Evolutionary conservation across 2,329 filamentous ascomycete genomes (phyloP).

Genomic region (Botrytis pseudocinerea): DNA sequence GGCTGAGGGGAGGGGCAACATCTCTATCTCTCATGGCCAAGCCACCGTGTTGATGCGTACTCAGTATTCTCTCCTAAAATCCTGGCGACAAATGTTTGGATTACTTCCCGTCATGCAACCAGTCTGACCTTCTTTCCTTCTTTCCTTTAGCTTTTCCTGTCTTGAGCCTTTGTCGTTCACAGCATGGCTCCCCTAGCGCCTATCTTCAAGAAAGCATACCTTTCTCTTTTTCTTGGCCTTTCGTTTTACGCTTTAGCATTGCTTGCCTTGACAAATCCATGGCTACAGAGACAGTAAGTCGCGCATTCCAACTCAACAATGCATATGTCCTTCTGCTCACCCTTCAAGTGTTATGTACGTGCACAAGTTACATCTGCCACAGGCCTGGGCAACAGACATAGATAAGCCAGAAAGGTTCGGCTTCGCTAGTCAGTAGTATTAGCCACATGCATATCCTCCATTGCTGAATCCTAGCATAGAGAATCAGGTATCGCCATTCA

Average conservation of each 20-base stretch:
- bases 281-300: slow-evolving; percentile 77
- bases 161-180: not conserved
- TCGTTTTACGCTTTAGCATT: slow-evolving; percentile 68
- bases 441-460: not conserved
- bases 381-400: slow-evolving; percentile 67
- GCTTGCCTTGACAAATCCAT: slow-evolving; percentile 64
- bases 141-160: slow-evolving; percentile 15
- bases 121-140: not conserved
- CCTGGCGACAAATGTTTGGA: not conserved
- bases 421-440: slow-evolving; percentile 66
- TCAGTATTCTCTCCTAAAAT: not conserved
- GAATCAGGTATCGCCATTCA: slow-evolving; percentile 87
- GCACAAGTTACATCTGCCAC: slow-evolving; percentile 68
- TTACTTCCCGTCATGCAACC: not conserved
- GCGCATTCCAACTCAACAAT: not conserved
- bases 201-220: slow-evolving; percentile 49
- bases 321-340: not conserved
- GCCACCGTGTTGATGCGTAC: not conserved
- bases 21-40: not conserved
- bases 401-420: slow-evolving; percentile 80
- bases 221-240: slow-evolving; percentile 58
- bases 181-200: slow-evolving; percentile 42
- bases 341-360: slow-evolving; percentile 69
- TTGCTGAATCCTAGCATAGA: slow-evolving; percentile 48
- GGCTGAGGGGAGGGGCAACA: not conserved